phyloP scores from a whole-genome alignment of 352 stramenopile genomes.

The Saprolegnia diclina region DNA sequence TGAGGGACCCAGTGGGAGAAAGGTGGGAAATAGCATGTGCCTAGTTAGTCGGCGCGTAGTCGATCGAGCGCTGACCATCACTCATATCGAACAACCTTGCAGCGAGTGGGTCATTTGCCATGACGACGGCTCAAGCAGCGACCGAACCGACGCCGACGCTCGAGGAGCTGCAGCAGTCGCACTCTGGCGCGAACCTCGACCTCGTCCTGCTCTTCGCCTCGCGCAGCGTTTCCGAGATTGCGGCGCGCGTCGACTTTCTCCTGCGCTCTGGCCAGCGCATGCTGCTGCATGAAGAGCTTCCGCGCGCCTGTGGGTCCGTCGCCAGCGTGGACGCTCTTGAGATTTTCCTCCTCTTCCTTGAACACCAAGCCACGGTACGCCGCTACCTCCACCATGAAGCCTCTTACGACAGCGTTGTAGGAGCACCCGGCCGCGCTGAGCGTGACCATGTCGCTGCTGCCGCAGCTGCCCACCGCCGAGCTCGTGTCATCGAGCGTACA shows the following conservation, averaged over 20 bases:
- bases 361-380: background rate
- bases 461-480: background rate
- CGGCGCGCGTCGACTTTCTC: background rate
- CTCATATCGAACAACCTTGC: too few relatives aligned
- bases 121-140: background rate
- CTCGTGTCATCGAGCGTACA: background rate
- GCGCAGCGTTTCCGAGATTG: background rate
- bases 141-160: background rate
- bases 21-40: too few relatives aligned
- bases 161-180: background rate
- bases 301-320: background rate
- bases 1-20: too few relatives aligned
- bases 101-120: background rate
- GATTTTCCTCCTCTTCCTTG: background rate
- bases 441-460: slow-evolving; percentile 13
- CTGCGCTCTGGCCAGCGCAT: background rate
- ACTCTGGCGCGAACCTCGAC: background rate
- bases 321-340: background rate
- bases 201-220: slow-evolving; percentile 2
- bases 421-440: background rate
- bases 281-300: slow-evolving; percentile 13
- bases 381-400: background rate
- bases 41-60: too few relatives aligned
- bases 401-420: background rate
- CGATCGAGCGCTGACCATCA: too few relatives aligned